Evolutionary conservation across 345 rosid species (phyloP).

Genomic region (Noccaea caerulescens): DNA sequence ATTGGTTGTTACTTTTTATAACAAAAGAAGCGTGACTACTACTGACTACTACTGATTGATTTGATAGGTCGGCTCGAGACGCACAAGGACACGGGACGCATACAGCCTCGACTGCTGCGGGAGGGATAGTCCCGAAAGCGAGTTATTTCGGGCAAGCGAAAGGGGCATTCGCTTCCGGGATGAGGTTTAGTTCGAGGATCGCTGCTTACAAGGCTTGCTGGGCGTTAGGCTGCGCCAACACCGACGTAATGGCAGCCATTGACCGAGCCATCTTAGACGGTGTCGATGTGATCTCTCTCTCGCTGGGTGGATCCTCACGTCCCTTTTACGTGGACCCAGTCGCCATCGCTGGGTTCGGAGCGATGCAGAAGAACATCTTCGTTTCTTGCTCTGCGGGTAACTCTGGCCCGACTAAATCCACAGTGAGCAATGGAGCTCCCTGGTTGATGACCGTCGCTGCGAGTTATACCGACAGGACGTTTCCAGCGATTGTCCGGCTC

Average conservation of each 20-base stretch:
- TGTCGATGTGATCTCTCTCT: slow-evolving; percentile 76
- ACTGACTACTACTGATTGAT: not conserved
- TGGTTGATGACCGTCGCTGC: slow-evolving; percentile 95
- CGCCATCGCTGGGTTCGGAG: slow-evolving; percentile 67
- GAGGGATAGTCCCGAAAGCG: slow-evolving; percentile 53
- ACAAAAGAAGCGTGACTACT: not conserved
- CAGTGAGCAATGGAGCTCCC: slow-evolving; percentile 65
- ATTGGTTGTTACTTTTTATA: not conserved
- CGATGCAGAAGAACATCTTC: slow-evolving; percentile 61
- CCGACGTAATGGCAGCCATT: slow-evolving; percentile 72
- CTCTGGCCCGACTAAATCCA: slow-evolving; percentile 62
- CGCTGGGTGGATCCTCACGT: slow-evolving; percentile 60
- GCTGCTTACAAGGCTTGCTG: slow-evolving; percentile 81
- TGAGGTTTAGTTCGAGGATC: slow-evolving; percentile 69
- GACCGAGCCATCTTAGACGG: slow-evolving; percentile 73
- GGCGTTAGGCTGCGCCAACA: slow-evolving; percentile 59
- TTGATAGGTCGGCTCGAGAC: slow-evolving; percentile 59
- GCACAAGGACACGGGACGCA: slow-evolving; percentile 85
- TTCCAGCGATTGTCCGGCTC: slow-evolving; percentile 60
- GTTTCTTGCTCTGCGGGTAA: slow-evolving; percentile 87
- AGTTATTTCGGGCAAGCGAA: slow-evolving; percentile 58
- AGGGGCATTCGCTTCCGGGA: slow-evolving; percentile 63
- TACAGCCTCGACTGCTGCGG: slow-evolving; percentile 83
- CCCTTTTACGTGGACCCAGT: slow-evolving; percentile 60
- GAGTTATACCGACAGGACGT: slow-evolving; percentile 67